These are phyloP conservation scores for Aspergillus bombycis DNA, from an alignment of 2,329 filamentous ascomycete genomes.

Conservation along the genomic window DNA sequence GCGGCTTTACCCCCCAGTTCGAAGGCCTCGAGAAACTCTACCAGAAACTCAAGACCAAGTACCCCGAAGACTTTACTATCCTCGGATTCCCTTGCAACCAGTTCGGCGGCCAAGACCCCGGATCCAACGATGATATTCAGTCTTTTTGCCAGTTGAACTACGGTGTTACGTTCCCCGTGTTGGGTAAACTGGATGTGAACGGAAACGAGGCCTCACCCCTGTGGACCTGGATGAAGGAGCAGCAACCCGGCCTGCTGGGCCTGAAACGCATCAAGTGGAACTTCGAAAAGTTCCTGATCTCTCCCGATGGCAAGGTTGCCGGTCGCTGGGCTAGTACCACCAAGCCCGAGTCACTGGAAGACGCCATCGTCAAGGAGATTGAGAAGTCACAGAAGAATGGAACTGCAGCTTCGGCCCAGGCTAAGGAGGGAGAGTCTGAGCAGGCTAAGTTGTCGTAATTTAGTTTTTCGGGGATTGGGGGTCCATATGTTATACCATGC, in stretches of 20 bases:
- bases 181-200: slow-evolving; percentile 94
- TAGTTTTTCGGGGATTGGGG: neutral
- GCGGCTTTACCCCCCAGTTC: slow-evolving; percentile 97
- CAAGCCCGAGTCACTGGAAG: slow-evolving; percentile 81
- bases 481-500: slow-evolving; percentile 15
- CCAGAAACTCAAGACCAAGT: slow-evolving; percentile 69
- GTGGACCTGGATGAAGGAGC: slow-evolving; percentile 72
- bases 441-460: slow-evolving; percentile 28
- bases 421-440: slow-evolving; percentile 20
- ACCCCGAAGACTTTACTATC: slow-evolving; percentile 79
- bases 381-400: slow-evolving; percentile 54
- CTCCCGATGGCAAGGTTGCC: slow-evolving; percentile 82
- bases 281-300: slow-evolving; percentile 97
- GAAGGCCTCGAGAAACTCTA: slow-evolving; percentile 88
- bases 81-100: slow-evolving; percentile 99
- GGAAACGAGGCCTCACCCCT: slow-evolving; percentile 78
- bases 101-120: slow-evolving; percentile 89
- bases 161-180: slow-evolving; percentile 86
- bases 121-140: slow-evolving; percentile 78
- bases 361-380: slow-evolving; percentile 74
- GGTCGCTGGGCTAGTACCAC: slow-evolving; percentile 84
- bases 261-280: slow-evolving; percentile 98
- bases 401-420: slow-evolving; percentile 28
- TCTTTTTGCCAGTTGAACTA: slow-evolving; percentile 91
- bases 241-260: slow-evolving; percentile 81